Conservation (phyloP, 257 asterid species). For the Parsonsia alboflavescens region DNA sequence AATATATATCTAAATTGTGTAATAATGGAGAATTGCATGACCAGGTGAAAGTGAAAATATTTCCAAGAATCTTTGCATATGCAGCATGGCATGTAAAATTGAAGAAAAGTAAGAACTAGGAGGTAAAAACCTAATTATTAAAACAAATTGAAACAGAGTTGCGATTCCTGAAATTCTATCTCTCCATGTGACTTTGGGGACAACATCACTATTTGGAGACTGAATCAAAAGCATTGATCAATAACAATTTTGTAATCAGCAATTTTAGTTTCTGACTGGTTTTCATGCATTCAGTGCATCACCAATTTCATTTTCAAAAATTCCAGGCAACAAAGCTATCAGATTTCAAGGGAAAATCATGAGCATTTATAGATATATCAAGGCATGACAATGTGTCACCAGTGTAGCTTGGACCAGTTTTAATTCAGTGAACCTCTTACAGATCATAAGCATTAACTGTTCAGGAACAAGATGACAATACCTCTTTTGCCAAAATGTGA, state of each 20-base stretch:
- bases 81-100: neutral
- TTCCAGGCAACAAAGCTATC: neutral
- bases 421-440: neutral
- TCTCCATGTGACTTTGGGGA: neutral
- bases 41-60: neutral
- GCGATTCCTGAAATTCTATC: neutral
- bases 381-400: neutral
- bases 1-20: conserved; percentile 1
- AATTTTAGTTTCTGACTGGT: neutral
- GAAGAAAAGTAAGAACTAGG: neutral
- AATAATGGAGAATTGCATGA: neutral
- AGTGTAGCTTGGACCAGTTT: neutral
- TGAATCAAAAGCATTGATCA: neutral
- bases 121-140: neutral
- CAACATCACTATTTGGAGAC: neutral
- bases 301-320: neutral
- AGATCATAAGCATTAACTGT: neutral
- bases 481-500: neutral
- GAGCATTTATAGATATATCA: neutral
- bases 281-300: neutral
- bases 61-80: neutral
- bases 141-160: neutral
- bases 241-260: neutral
- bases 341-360: neutral
- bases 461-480: neutral